These are phyloP conservation scores for Scheffersomyces quercinus DNA, from an alignment of 1,139 yeast genomes.

Conservation along the genomic window DNA sequence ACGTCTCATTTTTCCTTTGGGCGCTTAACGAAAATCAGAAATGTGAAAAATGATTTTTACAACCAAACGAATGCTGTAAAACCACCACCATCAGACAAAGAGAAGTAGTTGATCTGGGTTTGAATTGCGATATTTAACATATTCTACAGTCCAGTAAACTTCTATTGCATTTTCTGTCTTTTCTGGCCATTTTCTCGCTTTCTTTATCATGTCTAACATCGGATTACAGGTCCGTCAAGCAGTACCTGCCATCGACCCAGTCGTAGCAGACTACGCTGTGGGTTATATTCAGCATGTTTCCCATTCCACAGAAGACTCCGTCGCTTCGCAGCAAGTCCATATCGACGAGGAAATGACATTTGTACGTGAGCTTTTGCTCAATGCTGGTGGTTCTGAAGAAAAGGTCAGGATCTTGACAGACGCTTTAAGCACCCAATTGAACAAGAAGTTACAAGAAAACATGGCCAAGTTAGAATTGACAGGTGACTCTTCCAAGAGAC, in stretches of 20 bases:
- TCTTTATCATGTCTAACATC: slow-evolving; percentile 45
- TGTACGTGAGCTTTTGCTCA: slow-evolving; percentile 59
- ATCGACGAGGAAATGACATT: slow-evolving; percentile 66
- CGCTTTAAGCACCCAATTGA: slow-evolving; percentile 48
- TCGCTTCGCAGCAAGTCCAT: slow-evolving; percentile 71
- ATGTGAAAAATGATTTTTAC: too few species aligned
- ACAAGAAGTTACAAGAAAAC: slow-evolving; percentile 62
- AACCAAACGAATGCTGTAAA: too few species aligned
- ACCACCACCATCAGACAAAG: too few species aligned
- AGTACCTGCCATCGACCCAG: slow-evolving; percentile 80
- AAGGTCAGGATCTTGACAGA: slow-evolving; percentile 52
- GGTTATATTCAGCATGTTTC: slow-evolving; percentile 85
- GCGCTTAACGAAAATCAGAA: too few species aligned
- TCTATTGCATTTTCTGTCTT: too few species aligned
- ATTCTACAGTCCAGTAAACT: too few species aligned
- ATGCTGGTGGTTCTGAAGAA: slow-evolving; percentile 77
- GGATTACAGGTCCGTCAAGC: slow-evolving; percentile 84
- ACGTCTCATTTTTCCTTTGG: too few species aligned
- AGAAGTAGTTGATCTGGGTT: too few species aligned
- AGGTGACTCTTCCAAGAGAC: slow-evolving; percentile 83
- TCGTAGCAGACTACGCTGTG: slow-evolving; percentile 89
- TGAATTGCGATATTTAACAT: too few species aligned
- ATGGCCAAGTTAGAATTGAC: slow-evolving; percentile 65
- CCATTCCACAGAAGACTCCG: slow-evolving; percentile 75
- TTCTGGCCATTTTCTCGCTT: too few species aligned